Base-by-base conservation (phyloP, 1,139 yeast species). In the Hansenula sp. region DNA sequence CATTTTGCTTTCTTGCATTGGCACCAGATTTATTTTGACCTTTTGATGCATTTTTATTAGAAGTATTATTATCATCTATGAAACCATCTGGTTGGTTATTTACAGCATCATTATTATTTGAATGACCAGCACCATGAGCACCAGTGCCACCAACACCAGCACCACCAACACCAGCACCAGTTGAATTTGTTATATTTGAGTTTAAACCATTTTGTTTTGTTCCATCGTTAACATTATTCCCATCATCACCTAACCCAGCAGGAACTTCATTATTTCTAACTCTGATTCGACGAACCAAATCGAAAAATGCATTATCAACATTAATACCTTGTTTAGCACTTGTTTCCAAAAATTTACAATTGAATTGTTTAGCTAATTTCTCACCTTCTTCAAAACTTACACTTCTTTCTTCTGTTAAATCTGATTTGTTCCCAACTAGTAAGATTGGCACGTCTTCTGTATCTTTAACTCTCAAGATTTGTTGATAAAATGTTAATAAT, bases 281-380 rank as follows among this genome's bases (percentile, higher is more conserved):
- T 53, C 84, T 71, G 46, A 85, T 81, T 40, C 76, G 74, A 51
- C 91, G 74, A 10, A 85, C 94, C 51, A 87, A 70, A 36, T 81
- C 84, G 59, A 75, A 84, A 64, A 94, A 93, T 3, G 96, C 89
- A 58, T 89, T 96, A 63, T 93, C 97, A 43, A 94, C 98, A 58
- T 93, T 91, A 62, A 89, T 81, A 54, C 96, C 81, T 62, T 85
- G 91, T 70, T 93, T 90, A 30, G 99, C 99, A 44, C 93, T 82
- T 3, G 98, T 88, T 67, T 93, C 99, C 58, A 90, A 74, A 61
- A 91, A 94, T 36, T 87, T 85, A 51, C 96, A 86, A 53, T 79
- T 74, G 59, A 78, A 85, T 48, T 77, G 76, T 57, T 77, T 79
- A 37, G 96, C 94, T 62, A 91, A 77, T 40, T 76, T 78, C 52